Percentiles rank a stretch among this genome's conserved stretches.
Evolutionary conservation across 495 filamentous ascomycete genomes (phyloP).

Genomic region (Talaromyces wortmannii): DNA sequence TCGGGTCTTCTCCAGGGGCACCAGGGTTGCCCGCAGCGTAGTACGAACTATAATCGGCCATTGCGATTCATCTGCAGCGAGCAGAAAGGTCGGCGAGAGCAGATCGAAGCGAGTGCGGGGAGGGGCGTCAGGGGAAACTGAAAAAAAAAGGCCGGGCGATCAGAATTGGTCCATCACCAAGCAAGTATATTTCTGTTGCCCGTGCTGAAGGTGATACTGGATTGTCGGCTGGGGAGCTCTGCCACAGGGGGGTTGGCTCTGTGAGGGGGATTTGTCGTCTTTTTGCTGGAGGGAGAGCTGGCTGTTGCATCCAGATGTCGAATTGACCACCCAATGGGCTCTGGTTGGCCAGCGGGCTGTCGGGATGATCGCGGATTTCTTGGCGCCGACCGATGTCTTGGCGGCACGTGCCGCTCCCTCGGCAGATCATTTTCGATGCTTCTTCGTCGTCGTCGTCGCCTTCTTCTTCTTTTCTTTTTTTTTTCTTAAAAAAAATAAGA

Average conservation of each 20-base stretch:
- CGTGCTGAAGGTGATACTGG: no score
- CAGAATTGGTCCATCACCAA: slow-evolving; percentile 2
- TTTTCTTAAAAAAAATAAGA: no score
- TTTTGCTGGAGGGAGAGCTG: slow-evolving; percentile 4
- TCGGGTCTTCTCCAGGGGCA: slow-evolving; percentile 55
- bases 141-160: background rate
- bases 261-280: background rate
- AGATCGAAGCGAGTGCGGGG: background rate
- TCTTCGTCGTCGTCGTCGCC: no score
- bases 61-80: slow-evolving; percentile 26
- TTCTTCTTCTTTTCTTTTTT: no score
- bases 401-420: slow-evolving; percentile 5
- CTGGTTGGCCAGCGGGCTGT: slow-evolving; percentile 1
- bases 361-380: slow-evolving; percentile 22
- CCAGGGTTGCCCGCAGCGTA: slow-evolving; percentile 55
- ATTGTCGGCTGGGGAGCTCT: background rate
- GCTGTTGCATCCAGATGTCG: slow-evolving; percentile 11
- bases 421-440: background rate
- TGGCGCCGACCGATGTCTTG: slow-evolving; percentile 14
- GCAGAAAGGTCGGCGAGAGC: background rate
- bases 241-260: background rate
- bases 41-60: slow-evolving; percentile 76
- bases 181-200: background rate
- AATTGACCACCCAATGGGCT: slow-evolving; percentile 30
- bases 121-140: background rate